A percentile compares a stretch with the other conserved stretches of the same genome.
Conservation (phyloP, 1,284 basidiomycete genomes). For the Coniferiporia weirii region DNA sequence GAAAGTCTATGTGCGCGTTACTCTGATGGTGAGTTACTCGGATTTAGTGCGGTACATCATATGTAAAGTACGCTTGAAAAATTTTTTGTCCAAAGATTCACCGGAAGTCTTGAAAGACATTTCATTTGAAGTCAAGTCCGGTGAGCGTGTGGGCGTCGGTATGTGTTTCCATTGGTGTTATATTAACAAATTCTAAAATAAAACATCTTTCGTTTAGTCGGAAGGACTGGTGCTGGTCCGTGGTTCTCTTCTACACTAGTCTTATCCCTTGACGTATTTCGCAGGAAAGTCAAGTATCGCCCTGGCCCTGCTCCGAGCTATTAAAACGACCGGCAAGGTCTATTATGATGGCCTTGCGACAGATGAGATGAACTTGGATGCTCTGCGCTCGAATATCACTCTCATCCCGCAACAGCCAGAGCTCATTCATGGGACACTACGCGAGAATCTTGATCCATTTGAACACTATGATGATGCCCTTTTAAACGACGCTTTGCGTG, state of each 20-base stretch:
- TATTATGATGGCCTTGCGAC: constrained; percentile 31
- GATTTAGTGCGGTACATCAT: too few relatives aligned
- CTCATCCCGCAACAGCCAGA: constrained; percentile 46
- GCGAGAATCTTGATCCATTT: constrained; percentile 34
- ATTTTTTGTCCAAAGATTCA: constrained; percentile 13
- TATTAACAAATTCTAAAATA: not conserved
- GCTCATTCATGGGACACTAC: constrained; percentile 23
- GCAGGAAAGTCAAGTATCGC: constrained; percentile 32
- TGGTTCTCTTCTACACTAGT: not conserved
- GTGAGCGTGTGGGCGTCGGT: constrained; percentile 40
- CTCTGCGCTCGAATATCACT: constrained; percentile 39
- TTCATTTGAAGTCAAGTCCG: constrained; percentile 34
- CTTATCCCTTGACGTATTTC: not conserved
- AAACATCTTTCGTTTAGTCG: constrained; percentile 21
- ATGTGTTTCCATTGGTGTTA: constrained; percentile 2
- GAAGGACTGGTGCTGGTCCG: constrained; percentile 38
- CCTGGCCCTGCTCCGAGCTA: constrained; percentile 37
- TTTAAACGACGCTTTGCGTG: constrained; percentile 42
- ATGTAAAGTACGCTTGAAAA: not conserved
- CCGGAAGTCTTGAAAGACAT: constrained; percentile 37
- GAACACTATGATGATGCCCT: constrained; percentile 42
- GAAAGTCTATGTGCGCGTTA: constrained; percentile 27
- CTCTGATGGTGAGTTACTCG: constrained; percentile 13
- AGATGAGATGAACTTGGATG: constrained; percentile 36
- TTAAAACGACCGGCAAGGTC: constrained; percentile 38